Evolutionary conservation across 2,329 filamentous ascomycete genomes (phyloP).

Genomic region (Apiospora kogelbergensis): DNA sequence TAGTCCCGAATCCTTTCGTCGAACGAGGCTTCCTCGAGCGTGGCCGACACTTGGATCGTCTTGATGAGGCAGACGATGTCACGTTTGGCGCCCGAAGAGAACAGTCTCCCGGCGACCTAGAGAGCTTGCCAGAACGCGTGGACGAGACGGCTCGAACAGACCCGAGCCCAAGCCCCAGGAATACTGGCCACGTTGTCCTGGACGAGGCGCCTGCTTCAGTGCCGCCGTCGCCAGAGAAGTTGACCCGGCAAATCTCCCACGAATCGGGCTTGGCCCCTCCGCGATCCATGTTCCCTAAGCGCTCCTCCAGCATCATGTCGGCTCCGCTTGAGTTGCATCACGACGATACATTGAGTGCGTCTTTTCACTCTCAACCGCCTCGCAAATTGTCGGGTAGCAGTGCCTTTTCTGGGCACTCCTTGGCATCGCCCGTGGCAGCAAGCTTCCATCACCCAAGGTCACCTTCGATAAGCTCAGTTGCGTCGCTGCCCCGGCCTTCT

Average conservation of each 20-base stretch:
- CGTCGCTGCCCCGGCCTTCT: slow-evolving; percentile 71
- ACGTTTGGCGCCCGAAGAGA: slow-evolving; percentile 57
- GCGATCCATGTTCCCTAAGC: slow-evolving; percentile 47
- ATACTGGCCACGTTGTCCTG: slow-evolving; percentile 34
- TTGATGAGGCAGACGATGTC: slow-evolving; percentile 37
- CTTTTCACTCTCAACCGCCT: slow-evolving; percentile 63
- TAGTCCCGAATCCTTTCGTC: slow-evolving; percentile 40
- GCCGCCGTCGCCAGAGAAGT: slow-evolving; percentile 45
- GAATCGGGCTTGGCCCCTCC: slow-evolving; percentile 55
- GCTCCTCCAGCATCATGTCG: slow-evolving; percentile 62
- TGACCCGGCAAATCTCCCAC: slow-evolving; percentile 42
- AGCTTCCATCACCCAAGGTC: slow-evolving; percentile 64
- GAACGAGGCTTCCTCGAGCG: slow-evolving; percentile 45
- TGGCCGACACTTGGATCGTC: slow-evolving; percentile 39
- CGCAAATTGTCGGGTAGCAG: slow-evolving; percentile 76
- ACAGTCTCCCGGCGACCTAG: slow-evolving; percentile 56
- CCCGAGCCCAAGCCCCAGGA: slow-evolving; percentile 34
- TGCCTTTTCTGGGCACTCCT: slow-evolving; percentile 40
- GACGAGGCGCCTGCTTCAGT: slow-evolving; percentile 22
- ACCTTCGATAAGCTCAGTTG: slow-evolving; percentile 81
- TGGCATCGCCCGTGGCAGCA: slow-evolving; percentile 57
- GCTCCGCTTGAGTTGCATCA: slow-evolving; percentile 66
- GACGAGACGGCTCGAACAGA: slow-evolving; percentile 24
- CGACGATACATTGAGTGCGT: slow-evolving; percentile 63
- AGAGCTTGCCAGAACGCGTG: slow-evolving; percentile 29